Base-by-base conservation (phyloP, 345 rosid genomes). In the Aurinia saxatilis region DNA sequence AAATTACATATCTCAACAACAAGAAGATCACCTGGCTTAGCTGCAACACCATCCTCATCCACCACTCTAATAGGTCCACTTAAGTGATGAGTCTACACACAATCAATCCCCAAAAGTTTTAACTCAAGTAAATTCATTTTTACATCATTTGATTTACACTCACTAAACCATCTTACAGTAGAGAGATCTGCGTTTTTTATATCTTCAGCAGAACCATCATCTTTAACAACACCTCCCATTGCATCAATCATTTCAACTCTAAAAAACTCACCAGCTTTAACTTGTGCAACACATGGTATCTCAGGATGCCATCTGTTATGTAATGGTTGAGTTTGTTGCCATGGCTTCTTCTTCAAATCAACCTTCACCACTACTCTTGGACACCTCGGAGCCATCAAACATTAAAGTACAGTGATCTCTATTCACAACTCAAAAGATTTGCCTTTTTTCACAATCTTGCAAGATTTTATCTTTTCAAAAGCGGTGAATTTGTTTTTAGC, bases 221-320 rank as follows among this genome's bases (percentile, higher is more conserved):
- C 95, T 58, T 77, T 82, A 29, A 90, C 65, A 18, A 6, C 57
- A 56, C 93, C 93, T 57, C 93, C 89, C 2, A 88, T 85, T 71
- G 75, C 74, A 71, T 85, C 87, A 16, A 85, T 69, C 95, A 82
- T 85, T 63, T 81, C 96, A 6, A 81, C 75, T 55, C 85, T 73
- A 52, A 84, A 83, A 0, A 85, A 52, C 75, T 88, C 95, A 10
- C 78, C 75, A 16, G 56, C 55, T 53, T 10, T 70, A 30, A 84
- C 84, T 50, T 79, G 76, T 0, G 78, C 77, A 4, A 83, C 80
- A 0, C 84, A 60, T 1, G 91, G 83, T 42, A 79, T 84, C 52
- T 81, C 77, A 3, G 88, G 98, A 74, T 85, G 98, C 96, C 96
- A 82, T 47, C 79, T 78, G 37, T 91, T 85, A 67, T 88, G 98